Conservation (phyloP, 257 asterid genomes). For the Salvia miltiorrhiza region DNA sequence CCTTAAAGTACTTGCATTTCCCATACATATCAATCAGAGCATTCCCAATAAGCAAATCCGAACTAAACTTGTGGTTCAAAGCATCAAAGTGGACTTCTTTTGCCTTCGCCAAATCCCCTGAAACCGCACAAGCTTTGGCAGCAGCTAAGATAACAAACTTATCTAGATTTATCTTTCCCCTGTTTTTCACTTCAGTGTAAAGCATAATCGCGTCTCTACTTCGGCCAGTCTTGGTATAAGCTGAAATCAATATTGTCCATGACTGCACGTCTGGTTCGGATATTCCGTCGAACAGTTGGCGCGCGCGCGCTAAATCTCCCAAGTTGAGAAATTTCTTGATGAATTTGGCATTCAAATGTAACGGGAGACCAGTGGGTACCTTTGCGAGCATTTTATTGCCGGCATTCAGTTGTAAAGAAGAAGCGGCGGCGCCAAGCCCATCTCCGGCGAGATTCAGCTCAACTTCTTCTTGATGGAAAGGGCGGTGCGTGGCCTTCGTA, state of each 20-base stretch:
- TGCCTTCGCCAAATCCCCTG: constrained; percentile 46
- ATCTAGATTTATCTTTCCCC: constrained; percentile 28
- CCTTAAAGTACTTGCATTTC: constrained; percentile 52
- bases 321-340: constrained; percentile 28
- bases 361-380: constrained; percentile 33
- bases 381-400: constrained; percentile 28
- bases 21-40: constrained; percentile 68
- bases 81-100: constrained; percentile 59
- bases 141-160: constrained; percentile 37
- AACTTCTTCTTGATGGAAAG: no score
- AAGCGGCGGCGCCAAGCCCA: no score
- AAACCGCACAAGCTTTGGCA: constrained; percentile 41
- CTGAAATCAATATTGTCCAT: constrained; percentile 51
- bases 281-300: constrained; percentile 47
- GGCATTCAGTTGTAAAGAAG: neutral
- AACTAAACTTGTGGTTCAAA: constrained; percentile 25
- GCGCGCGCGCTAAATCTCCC: constrained; percentile 38
- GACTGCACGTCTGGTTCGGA: constrained; percentile 44
- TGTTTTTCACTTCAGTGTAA: constrained; percentile 27
- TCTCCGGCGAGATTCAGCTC: no score
- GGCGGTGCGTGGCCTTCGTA: no score
- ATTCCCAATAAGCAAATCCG: constrained; percentile 62
- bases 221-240: constrained; percentile 37
- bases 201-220: constrained; percentile 34
- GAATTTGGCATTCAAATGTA: constrained; percentile 32